Evolutionary conservation across 164 flowering plant genomes (phyloP).

Genomic region (Platanus orientalis): DNA sequence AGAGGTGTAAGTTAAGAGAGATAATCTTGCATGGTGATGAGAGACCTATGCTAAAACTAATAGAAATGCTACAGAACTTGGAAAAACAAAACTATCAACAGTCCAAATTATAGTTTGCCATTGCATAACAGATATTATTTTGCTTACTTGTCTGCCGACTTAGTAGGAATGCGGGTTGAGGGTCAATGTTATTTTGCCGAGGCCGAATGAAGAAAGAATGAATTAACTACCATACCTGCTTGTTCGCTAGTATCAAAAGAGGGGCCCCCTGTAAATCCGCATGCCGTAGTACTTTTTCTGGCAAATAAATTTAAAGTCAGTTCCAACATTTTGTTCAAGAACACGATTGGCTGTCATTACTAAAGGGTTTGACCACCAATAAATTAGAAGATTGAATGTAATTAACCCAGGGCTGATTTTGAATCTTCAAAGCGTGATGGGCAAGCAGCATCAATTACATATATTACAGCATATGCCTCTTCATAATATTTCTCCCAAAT

Average conservation of each 20-base stretch:
- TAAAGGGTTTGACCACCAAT: background rate
- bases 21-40: no score
- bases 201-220: background rate
- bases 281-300: constrained; percentile 90
- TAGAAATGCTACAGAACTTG: background rate
- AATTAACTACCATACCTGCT: constrained; percentile 59
- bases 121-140: no score
- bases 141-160: no score
- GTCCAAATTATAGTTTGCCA: no score
- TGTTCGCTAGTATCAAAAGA: constrained; percentile 82
- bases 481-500: constrained; percentile 99
- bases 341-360: background rate
- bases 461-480: constrained; percentile 95
- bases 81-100: background rate
- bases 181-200: no score
- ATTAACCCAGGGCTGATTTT: constrained; percentile 88
- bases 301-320: constrained; percentile 1
- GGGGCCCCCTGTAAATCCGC: constrained; percentile 96
- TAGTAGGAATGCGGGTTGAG: no score
- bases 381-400: constrained; percentile 2
- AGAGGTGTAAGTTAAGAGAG: background rate
- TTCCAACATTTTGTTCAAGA: no score
- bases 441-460: constrained; percentile 85
- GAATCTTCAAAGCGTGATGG: constrained; percentile 97
- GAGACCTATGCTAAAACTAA: no score